Conservation (phyloP, 2,329 filamentous ascomycete species). For the Ceratocystis diversiconidia region DNA sequence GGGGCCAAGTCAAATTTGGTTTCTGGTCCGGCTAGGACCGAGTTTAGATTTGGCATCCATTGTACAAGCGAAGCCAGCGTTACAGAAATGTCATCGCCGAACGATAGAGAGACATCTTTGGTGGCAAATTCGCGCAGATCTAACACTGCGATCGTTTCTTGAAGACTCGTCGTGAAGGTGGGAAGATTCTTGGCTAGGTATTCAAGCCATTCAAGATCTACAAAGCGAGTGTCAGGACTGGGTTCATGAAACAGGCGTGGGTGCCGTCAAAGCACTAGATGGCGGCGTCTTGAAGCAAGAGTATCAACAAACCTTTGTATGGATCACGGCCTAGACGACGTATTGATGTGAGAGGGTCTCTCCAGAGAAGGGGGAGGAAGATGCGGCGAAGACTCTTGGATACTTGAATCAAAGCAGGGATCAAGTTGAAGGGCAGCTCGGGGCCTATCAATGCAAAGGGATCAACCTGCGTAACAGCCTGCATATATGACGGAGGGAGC, state of each 20-base stretch:
- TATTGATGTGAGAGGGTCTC: conserved; percentile 32
- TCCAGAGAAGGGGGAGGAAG: conserved; percentile 41
- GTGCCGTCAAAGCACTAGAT: neutral
- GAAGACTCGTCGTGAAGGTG: neutral
- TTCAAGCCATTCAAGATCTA: conserved; percentile 13
- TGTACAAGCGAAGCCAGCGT: conserved; percentile 7
- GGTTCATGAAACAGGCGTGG: neutral
- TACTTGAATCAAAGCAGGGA: conserved; percentile 35
- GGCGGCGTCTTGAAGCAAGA: neutral
- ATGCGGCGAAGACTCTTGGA: conserved; percentile 32
- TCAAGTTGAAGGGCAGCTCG: conserved; percentile 30
- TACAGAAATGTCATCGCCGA: neutral
- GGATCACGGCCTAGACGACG: conserved; percentile 30
- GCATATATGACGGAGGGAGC: conserved; percentile 38
- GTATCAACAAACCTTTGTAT: conserved; percentile 28
- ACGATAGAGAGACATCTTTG: conserved; percentile 7
- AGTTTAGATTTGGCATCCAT: conserved; percentile 12
- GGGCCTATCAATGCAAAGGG: conserved; percentile 37
- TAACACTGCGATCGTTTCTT: conserved; percentile 12
- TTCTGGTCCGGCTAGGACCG: neutral
- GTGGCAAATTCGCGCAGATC: conserved; percentile 11
- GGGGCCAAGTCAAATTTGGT: conserved; percentile 11
- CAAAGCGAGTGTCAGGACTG: neutral
- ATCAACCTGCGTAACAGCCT: conserved; percentile 34
- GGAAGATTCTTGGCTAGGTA: conserved; percentile 6